A percentile compares a stretch with the other conserved stretches of the same genome.
Evolutionary conservation across 306 rosid species (phyloP).

Genomic region (Mimosa bimucronata): DNA sequence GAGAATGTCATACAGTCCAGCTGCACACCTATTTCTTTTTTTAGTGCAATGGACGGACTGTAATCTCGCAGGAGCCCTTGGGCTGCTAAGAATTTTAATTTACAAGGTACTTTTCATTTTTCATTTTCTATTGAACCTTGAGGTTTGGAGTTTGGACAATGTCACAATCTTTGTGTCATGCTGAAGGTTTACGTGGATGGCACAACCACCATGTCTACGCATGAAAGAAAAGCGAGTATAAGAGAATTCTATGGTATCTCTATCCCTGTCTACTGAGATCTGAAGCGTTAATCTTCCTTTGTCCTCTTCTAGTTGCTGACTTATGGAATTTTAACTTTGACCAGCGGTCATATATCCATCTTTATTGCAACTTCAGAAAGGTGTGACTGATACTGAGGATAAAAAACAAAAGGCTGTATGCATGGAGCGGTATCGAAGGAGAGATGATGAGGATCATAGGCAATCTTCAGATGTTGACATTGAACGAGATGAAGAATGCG

Average conservation of each 20-base stretch:
- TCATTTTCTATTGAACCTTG: conserved; percentile 32
- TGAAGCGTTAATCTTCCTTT: conserved; percentile 10
- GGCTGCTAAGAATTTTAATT: conserved; percentile 84
- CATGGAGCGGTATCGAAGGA: conserved; percentile 79
- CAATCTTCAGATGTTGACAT: conserved; percentile 66
- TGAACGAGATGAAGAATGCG: conserved; percentile 98
- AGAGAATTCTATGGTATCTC: conserved; percentile 92
- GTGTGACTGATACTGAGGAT: conserved; percentile 85
- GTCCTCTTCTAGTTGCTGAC: conserved; percentile 37
- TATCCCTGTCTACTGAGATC: background rate
- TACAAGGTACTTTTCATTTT: conserved; percentile 64
- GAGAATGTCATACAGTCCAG: conserved; percentile 99
- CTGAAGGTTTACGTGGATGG: conserved; percentile 95
- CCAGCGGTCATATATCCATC: conserved; percentile 93
- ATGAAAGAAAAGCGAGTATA: conserved; percentile 92
- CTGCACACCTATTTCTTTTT: conserved; percentile 90
- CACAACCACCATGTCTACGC: conserved; percentile 93
- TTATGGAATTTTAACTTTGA: conserved; percentile 34
- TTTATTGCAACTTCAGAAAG: conserved; percentile 83
- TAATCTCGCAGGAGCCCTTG: conserved; percentile 93
- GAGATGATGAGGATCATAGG: conserved; percentile 65
- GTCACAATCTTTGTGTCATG: conserved; percentile 31
- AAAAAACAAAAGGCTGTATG: conserved; percentile 84
- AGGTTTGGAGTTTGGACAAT: conserved; percentile 36
- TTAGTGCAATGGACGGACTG: conserved; percentile 96